Percentiles rank a stretch among this genome's conserved stretches.
phyloP scores from a whole-genome alignment of 495 filamentous ascomycete genomes.

The Xanthoparmelia taractica region DNA sequence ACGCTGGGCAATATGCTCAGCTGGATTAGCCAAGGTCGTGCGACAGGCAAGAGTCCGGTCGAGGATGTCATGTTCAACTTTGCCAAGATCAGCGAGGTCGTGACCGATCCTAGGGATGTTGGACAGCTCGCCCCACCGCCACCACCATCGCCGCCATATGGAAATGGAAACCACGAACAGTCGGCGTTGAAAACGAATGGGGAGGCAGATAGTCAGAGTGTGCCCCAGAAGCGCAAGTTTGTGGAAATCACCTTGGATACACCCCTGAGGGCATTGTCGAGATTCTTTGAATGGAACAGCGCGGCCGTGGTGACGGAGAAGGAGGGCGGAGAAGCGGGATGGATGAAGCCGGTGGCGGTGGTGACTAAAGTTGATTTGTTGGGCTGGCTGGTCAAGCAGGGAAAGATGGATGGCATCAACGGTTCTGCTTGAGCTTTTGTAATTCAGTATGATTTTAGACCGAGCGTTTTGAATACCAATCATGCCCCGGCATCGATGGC shows the following conservation, averaged over 20 bases:
- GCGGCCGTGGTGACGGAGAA: constrained; percentile 85
- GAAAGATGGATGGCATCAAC: constrained; percentile 27
- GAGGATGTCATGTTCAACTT: constrained; percentile 96
- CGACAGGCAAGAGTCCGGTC: constrained; percentile 61
- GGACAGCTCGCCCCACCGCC: constrained; percentile 21
- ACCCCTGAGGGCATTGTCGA: constrained; percentile 68
- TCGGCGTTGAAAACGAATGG: constrained; percentile 22
- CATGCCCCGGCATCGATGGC: background rate
- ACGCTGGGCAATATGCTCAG: constrained; percentile 92
- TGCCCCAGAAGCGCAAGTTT: constrained; percentile 56
- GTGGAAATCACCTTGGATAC: constrained; percentile 92
- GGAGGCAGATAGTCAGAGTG: constrained; percentile 22
- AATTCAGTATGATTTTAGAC: background rate
- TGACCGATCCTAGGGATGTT: constrained; percentile 71
- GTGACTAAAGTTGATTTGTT: constrained; percentile 95
- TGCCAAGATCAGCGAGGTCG: constrained; percentile 69
- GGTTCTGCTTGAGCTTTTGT: background rate
- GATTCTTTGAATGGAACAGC: constrained; percentile 97
- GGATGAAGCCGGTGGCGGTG: constrained; percentile 74
- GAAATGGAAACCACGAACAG: constrained; percentile 3
- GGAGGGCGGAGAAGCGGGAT: constrained; percentile 47
- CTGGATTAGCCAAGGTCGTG: constrained; percentile 75
- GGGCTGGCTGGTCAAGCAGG: constrained; percentile 81
- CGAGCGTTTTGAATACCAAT: background rate
- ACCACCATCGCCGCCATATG: constrained; percentile 1